These are phyloP conservation scores for Acanthamoeba healyi DNA, from an alignment of 208 protist genomes.

Conservation along the genomic window DNA sequence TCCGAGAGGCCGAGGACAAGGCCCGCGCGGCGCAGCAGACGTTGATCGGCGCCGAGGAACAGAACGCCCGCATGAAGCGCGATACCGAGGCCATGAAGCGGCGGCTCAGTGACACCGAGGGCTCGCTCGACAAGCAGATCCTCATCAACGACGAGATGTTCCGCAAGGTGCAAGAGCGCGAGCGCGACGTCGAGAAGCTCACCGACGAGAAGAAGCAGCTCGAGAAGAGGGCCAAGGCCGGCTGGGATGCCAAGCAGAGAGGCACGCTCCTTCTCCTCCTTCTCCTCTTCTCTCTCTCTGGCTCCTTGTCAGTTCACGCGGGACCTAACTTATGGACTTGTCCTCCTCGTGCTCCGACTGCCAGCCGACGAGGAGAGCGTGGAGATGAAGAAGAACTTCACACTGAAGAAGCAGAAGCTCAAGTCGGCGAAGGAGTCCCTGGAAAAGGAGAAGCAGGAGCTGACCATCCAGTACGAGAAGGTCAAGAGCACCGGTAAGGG, in stretches of 20 bases:
- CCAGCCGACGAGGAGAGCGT: conserved; percentile 23
- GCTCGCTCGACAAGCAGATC: neutral
- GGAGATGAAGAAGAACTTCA: conserved; percentile 5
- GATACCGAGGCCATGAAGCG: conserved; percentile 10
- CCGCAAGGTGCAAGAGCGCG: conserved; percentile 5
- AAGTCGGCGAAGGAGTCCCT: conserved; percentile 23
- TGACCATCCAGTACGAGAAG: conserved; percentile 21
- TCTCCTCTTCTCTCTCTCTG: neutral
- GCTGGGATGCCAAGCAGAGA: conserved; percentile 35
- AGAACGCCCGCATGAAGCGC: neutral
- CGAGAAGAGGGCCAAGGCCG: conserved; percentile 55
- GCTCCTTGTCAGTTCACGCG: no score
- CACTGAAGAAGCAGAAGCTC: conserved; percentile 49
- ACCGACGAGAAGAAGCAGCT: conserved; percentile 50
- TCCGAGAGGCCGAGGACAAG: conserved; percentile 39
- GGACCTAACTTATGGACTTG: no score
- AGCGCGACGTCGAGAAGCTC: conserved; percentile 36
- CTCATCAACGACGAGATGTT: neutral
- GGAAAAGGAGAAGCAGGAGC: neutral
- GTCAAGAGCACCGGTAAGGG: neutral
- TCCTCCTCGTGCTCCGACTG: no score
- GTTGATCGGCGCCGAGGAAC: conserved; percentile 6
- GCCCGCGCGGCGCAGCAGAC: neutral
- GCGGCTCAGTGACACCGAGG: conserved; percentile 16
- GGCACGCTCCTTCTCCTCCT: neutral